Evolutionary conservation across 805 yeast genomes (phyloP).

Genomic region (Saturnispora sekii): DNA sequence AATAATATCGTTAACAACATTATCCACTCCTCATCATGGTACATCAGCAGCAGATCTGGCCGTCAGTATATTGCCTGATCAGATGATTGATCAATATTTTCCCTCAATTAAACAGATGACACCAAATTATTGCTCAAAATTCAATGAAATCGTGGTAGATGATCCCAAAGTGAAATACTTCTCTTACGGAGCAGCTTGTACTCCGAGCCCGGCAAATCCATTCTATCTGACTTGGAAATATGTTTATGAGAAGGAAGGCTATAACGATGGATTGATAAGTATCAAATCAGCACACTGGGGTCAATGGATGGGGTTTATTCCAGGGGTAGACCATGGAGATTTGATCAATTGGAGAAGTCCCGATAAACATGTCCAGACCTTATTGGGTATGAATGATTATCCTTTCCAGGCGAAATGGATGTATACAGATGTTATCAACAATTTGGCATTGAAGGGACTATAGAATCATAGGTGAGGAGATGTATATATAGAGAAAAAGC

Average conservation of each 20-base stretch:
- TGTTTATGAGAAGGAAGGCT: conserved; percentile 40
- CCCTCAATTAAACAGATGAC: conserved; percentile 57
- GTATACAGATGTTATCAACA: conserved; percentile 59
- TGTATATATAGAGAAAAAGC: too few species aligned
- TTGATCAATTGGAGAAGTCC: conserved; percentile 73
- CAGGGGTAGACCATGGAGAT: conserved; percentile 76
- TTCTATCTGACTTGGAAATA: conserved; percentile 58
- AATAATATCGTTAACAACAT: conserved; percentile 70
- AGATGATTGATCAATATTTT: conserved; percentile 15
- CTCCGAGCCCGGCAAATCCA: conserved; percentile 51
- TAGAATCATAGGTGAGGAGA: conserved; percentile 18
- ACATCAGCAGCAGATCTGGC: conserved; percentile 73
- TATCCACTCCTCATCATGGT: conserved; percentile 85
- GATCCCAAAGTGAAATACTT: conserved; percentile 60
- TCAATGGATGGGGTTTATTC: conserved; percentile 64
- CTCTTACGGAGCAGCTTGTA: conserved; percentile 72
- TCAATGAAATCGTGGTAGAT: conserved; percentile 44
- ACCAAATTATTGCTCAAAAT: conserved; percentile 38
- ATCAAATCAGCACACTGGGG: conserved; percentile 80
- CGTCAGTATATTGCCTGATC: conserved; percentile 23
- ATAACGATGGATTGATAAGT: conserved; percentile 82
- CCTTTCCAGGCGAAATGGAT: conserved; percentile 56
- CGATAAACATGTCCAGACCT: conserved; percentile 30
- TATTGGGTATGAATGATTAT: conserved; percentile 18
- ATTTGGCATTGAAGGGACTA: conserved; percentile 48